Evolutionary conservation across 164 flowering plant genomes (phyloP).

Genomic region (Annona cherimola): DNA sequence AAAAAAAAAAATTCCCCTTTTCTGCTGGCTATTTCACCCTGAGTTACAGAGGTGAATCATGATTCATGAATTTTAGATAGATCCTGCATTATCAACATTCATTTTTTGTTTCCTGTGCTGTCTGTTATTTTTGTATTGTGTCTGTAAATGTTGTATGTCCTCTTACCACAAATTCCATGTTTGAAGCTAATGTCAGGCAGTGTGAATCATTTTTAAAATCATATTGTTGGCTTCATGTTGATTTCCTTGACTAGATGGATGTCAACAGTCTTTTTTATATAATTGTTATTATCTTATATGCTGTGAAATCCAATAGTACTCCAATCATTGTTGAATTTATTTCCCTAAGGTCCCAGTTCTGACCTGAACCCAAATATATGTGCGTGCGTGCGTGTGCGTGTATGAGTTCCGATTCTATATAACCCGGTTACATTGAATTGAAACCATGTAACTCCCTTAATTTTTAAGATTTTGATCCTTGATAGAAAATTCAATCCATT

Average conservation of each 20-base stretch:
- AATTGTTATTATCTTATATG: no score
- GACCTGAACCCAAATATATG: no score
- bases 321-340: no score
- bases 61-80: background rate
- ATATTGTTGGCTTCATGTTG: background rate
- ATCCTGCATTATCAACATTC: background rate
- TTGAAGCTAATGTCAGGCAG: background rate
- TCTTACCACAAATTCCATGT: background rate
- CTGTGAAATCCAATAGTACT: no score
- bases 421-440: no score
- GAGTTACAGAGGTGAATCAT: background rate
- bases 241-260: background rate
- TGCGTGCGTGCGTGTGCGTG: no score
- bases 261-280: no score
- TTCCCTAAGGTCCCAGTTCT: no score
- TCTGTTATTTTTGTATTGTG: background rate
- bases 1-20: background rate
- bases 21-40: background rate
- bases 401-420: no score
- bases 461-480: no score
- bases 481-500: no score
- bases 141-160: background rate
- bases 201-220: background rate
- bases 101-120: background rate
- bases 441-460: background rate